A percentile compares a stretch with the other conserved stretches of the same genome.
These are phyloP conservation scores for Mycena vitilis DNA, from an alignment of 768 basidiomycete genomes.

Conservation along the genomic window DNA sequence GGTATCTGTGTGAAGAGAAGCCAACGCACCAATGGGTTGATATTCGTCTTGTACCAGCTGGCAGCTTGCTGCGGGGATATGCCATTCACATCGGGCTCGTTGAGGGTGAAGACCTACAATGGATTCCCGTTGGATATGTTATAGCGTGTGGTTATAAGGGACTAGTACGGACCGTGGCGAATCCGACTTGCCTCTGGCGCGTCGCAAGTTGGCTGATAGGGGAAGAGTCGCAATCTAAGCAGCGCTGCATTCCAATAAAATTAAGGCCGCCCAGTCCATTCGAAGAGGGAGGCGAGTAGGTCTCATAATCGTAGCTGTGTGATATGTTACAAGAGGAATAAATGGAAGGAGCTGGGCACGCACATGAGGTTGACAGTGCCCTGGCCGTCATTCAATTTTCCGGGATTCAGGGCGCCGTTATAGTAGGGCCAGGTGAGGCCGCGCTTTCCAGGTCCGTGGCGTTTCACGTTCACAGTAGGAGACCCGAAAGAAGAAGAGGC, in stretches of 20 bases:
- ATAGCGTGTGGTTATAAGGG: too few species aligned
- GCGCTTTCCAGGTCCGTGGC: constrained; percentile 5
- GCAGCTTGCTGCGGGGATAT: constrained; percentile 46
- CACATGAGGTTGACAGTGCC: constrained; percentile 6
- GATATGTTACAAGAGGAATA: not conserved
- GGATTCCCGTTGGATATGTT: too few species aligned
- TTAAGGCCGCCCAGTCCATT: constrained; percentile 49
- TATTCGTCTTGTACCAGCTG: constrained; percentile 48
- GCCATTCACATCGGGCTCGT: constrained; percentile 47
- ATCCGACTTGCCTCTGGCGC: constrained; percentile 42
- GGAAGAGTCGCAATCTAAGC: constrained; percentile 48
- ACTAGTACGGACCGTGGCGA: not conserved
- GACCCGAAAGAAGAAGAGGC: not conserved
- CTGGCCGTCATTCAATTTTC: not conserved
- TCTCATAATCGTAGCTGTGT: constrained; percentile 51
- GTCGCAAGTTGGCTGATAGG: constrained; percentile 45
- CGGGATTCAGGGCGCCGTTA: not conserved
- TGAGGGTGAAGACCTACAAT: constrained; percentile 35
- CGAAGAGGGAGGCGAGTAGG: constrained; percentile 46
- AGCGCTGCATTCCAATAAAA: constrained; percentile 53
- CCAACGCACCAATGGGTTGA: constrained; percentile 47
- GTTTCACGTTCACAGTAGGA: not conserved
- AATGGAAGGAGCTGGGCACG: not conserved
- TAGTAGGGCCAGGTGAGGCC: not conserved
- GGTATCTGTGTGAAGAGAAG: not conserved